Base-by-base conservation (phyloP, 495 filamentous ascomycete genomes). In the Xylaria curta region DNA sequence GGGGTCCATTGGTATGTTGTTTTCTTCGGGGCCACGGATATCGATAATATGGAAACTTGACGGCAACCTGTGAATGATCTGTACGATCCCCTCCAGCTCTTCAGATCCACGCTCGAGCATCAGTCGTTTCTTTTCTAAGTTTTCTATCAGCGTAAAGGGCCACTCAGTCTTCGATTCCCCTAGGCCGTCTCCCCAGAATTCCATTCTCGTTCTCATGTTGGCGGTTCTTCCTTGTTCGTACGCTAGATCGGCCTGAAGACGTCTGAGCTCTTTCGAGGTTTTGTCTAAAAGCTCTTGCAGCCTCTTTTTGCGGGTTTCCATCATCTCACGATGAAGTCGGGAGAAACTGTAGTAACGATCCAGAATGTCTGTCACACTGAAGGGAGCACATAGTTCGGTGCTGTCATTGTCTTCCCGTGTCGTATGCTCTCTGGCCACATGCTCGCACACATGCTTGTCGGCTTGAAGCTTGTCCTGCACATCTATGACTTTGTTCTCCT, bases 221-320 rank as follows among this genome's bases (percentile, higher is more conserved):
- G 42, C 44, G n/a, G 66, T 68, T 36, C 53, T 59, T 10, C 53
- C 51, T 15, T 68, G 15, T 21, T 68, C 51, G 31, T 59, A 58
- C 7, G 21, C 40, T 15, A 68, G 8, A 15, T 68, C 66, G 24
- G 36, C 53, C 13, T 54, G 68, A 21, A 70, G 58, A 31, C 56
- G 58, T n/a, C 44, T 33, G 46, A 70, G 42, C 38, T 62, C 68
- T 26, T 10, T 51, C 46, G 15, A 47, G 19, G 21, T 53, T 26
- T 42, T 21, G 10, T 31, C 15, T 17, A 70, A 42, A 31, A 62
- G 42, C n/a, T 4, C 6, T 42, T 63, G 68, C 28, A 70, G 13
- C 33, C 53, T 62, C 26, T 24, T n/a, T 42, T 53, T 70, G n/a
- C 68, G 68, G 15, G 31, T 62, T 24, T 19, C 40, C 44, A 63